Evolutionary conservation across 164 flowering plant genomes (phyloP).

Genomic region (Kingdonia uniflora): DNA sequence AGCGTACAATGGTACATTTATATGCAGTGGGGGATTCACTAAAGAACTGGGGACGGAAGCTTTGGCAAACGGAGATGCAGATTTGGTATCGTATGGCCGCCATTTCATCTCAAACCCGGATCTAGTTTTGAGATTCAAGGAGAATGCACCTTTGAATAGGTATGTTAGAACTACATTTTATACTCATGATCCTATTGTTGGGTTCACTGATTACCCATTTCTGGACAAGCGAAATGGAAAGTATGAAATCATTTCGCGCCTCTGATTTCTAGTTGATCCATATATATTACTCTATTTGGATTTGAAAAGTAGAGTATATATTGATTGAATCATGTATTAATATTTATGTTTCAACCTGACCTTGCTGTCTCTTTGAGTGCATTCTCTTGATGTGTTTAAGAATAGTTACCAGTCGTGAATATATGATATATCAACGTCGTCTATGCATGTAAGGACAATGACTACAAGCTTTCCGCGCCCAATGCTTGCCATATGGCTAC

Average conservation of each 20-base stretch:
- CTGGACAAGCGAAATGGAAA: conserved; percentile 8
- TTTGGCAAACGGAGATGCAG: conserved; percentile 26
- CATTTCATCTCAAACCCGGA: conserved; percentile 37
- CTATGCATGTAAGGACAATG: no score
- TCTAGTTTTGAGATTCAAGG: conserved; percentile 20
- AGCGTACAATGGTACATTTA: conserved; percentile 24
- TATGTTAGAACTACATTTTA: conserved; percentile 30
- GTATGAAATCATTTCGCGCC: not conserved
- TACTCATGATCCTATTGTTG: conserved; percentile 28
- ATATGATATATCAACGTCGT: no score
- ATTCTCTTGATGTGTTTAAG: no score
- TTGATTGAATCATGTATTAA: no score
- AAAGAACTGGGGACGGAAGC: conserved; percentile 29
- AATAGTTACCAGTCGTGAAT: no score
- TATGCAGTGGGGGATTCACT: conserved; percentile 33
- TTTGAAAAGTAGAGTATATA: no score
- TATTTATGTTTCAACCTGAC: no score
- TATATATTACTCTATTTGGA: no score
- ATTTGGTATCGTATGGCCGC: conserved; percentile 31
- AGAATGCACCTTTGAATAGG: conserved; percentile 23
- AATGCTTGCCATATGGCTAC: no score
- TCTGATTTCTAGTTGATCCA: conserved; percentile 2
- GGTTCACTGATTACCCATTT: conserved; percentile 36
- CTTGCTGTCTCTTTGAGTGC: no score
- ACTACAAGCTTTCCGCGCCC: no score